Conservation (phyloP, 345 rosid species). For the Litchi chinensis region DNA sequence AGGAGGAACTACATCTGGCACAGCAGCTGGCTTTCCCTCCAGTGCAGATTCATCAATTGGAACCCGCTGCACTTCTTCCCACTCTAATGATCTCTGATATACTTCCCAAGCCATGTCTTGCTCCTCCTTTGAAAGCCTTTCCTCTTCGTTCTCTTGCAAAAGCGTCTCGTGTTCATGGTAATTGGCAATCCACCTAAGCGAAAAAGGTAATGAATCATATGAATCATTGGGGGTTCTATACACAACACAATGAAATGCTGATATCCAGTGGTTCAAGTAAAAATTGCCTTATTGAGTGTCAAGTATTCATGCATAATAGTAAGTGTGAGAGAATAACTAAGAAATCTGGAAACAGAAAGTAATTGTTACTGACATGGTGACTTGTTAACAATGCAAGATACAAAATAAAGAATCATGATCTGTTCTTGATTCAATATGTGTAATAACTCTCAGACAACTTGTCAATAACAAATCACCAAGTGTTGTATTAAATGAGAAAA, state of each 20-base stretch:
- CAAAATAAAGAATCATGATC: not conserved
- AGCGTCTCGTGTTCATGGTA: conserved; percentile 98
- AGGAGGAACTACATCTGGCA: conserved; percentile 29
- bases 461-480: not conserved
- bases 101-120: conserved; percentile 99
- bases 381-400: not conserved
- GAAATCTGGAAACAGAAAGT: not conserved
- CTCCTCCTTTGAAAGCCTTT: conserved; percentile 95
- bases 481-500: not conserved
- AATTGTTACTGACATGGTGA: not conserved
- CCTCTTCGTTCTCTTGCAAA: conserved; percentile 98
- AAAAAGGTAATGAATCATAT: conserved; percentile 16
- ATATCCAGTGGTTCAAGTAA: not conserved
- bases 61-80: conserved; percentile 91
- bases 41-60: conserved; percentile 54
- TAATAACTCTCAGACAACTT: not conserved
- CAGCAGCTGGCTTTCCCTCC: conserved; percentile 42
- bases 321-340: not conserved
- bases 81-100: conserved; percentile 62
- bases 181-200: conserved; percentile 80
- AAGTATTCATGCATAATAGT: not conserved
- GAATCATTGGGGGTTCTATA: not conserved
- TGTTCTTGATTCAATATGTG: not conserved
- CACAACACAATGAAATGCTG: not conserved
- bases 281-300: not conserved